Evolutionary conservation across 306 rosid genomes (phyloP).

Genomic region (Geum urbanum): DNA sequence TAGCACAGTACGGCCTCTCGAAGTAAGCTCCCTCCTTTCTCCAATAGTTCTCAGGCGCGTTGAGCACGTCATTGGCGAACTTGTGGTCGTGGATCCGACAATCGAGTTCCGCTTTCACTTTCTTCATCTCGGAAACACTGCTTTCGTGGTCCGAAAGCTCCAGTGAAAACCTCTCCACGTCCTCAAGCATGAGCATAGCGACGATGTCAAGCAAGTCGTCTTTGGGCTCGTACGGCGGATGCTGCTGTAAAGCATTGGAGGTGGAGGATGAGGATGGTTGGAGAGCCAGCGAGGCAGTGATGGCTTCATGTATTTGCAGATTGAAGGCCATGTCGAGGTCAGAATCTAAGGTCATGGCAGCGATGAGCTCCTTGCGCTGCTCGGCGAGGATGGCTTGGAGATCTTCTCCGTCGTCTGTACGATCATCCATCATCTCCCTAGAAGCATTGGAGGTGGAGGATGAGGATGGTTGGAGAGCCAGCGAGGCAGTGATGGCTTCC

Average conservation of each 20-base stretch:
- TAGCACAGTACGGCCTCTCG: conserved; percentile 18
- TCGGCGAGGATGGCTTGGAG: conserved; percentile 2
- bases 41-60: conserved; percentile 35
- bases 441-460: background rate
- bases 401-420: background rate
- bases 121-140: conserved; percentile 24
- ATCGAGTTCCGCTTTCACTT: conserved; percentile 31
- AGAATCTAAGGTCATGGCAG: conserved; percentile 19
- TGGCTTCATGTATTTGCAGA: conserved; percentile 42
- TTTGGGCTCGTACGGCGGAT: background rate
- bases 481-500: conserved; percentile 37
- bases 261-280: conserved; percentile 13
- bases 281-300: conserved; percentile 29
- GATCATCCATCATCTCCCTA: background rate
- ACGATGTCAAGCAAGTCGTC: conserved; percentile 25
- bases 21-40: conserved; percentile 20
- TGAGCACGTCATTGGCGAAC: conserved; percentile 15
- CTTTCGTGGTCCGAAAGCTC: conserved; percentile 25
- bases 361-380: conserved; percentile 22
- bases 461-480: conserved; percentile 22
- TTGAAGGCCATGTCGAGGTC: conserved; percentile 36
- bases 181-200: conserved; percentile 28
- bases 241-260: background rate
- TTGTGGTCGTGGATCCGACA: conserved; percentile 34
- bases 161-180: conserved; percentile 14